Base-by-base conservation (phyloP, 257 asterid genomes). In the Fraxinus anomala region DNA sequence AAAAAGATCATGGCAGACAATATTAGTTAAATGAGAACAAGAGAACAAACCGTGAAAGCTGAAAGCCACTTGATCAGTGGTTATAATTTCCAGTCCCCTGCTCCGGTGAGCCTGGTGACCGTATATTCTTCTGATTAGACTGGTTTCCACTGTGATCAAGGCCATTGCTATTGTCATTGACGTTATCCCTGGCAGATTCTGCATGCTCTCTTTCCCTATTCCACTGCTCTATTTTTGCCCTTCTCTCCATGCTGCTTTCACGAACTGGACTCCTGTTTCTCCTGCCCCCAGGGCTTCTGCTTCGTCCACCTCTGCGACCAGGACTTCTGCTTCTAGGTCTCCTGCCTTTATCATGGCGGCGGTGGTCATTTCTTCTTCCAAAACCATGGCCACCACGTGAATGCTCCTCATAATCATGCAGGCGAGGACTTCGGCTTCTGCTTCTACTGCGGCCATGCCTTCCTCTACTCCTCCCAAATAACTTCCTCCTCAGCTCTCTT, bases 251-350 rank as follows among this genome's bases (percentile, higher is more conserved):
- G 82, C 96, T 91, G 82, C 88, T 90, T 83, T 91, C 97, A 83
- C 96, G 83, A 26, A 66, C 26, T 13, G 97, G 90, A 63, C 89
- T 87, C 83, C 94, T 81, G 76, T 83, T 92, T 84, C 94, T 87
- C 85, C 97, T 85, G 14, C 88, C 90, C 34, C 79, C 87, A 44
- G 96, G 97, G 76, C 95, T 92, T 87, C 90, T 83, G 88, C 94
- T 92, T 65, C 91, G 84, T 67, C 91, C 93, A 49, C 88, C 85
- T 85, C 92, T 88, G 59, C 92, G 82, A 74, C 89, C 88, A 6
- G 95, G 92, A 77, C 92, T 89, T 84, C 93, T 87, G 89, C 96
- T 56, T 56, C 66, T 19, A 19, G 24, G 66, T 19, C 80, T 89
- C 97, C 17, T 87, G 19, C 93, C 89, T 81, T 92, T 89, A 40